Base-by-base conservation (phyloP, 331 rosid species). In the Malus hybrid region DNA sequence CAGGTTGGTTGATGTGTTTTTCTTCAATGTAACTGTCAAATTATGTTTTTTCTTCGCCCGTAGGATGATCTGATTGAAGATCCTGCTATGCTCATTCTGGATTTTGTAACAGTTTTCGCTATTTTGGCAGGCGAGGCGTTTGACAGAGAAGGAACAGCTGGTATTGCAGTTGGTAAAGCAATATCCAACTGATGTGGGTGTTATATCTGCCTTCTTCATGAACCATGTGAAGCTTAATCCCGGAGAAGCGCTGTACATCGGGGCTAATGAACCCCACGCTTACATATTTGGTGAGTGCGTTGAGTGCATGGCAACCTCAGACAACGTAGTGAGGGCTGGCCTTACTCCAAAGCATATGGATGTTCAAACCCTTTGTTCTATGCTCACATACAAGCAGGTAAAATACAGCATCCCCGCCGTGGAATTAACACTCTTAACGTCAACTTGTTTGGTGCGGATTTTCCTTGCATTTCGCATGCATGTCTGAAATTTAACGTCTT, bases 241-340 rank as follows among this genome's bases (percentile, higher is more conserved):
- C 0, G 97, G 97, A 15, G 99, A 95, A 85, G 97, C 99, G 12
- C 77, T 95, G 63, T 84, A 79, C 81, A 89, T 95, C 2, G 92
- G 97, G 4, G 88, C 97, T 71, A 92, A 95, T 29, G 99, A 92
- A 77, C 99, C 96, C 0, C 99, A 95, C 76, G 97, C 99, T 46
- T 95, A 95, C 78, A 68, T 95, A 66, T 82, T 77, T 1, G 97
- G 99, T 0, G 97, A 89, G 68, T 92, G 96, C 65, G 13, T 95
- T 22, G 99, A 95, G 73, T 95, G 99, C 82, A 95, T 95, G 97
- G 99, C 97, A 29, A 92, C 99, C 74, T 92, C 97, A 4, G 99
- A 95, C 87, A 95, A 95, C 65, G 97, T 95, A 53, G 96, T 95
- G 24, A 89, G 99, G 64, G 97, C 99, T 15, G 99, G 99, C 72